Evolutionary conservation across 2,329 filamentous ascomycete genomes (phyloP), one percentile per base, ranked within the genome.

Genomic region (Ophiostoma quercus): DNA sequence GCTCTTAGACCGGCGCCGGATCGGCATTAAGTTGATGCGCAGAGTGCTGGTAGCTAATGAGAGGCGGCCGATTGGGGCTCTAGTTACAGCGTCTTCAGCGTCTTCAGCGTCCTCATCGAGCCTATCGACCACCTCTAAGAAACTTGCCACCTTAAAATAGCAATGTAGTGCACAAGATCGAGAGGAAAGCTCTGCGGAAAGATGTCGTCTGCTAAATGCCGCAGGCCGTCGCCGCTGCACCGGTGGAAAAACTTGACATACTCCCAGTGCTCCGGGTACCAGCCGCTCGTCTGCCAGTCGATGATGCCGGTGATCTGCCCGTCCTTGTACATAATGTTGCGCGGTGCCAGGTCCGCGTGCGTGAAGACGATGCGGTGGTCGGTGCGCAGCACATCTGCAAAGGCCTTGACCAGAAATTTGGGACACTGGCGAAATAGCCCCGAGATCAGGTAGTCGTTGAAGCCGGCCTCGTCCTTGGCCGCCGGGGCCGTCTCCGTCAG

Each of bases 241-340:
- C 51, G 2, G n/a, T 57, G 12, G 22, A 57, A 57, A 2, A 57
- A 57, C 7, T 57, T 25, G 51, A 57, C 51, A 25, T 57, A 57
- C 51, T 57, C 51, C 51, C 51, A 25, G n/a, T 57, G 16, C n/a
- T 57, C n/a, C 8, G 51, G n/a, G 51, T 57, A 57, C 51, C 51
- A 57, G 51, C 51, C 51, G 9, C 51, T 25, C 2, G n/a, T 25
- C 11, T 57, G 51, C 51, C 51, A 57, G n/a, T 57, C 51, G 12
- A 57, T 57, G n/a, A 57, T 57, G 51, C 14, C 16, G 43, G 51
- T 12, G 51, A 57, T 57, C 22, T 22, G 11, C n/a, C 51, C 51
- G 22, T 57, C 51, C 9, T 57, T 57, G 51, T 57, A 57, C 51
- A 57, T 57, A 8, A 57, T 25, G 12, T 57, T 57, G n/a, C 51